A percentile compares a stretch with the other conserved stretches of the same genome.
phyloP scores from a whole-genome alignment of 164 flowering plant genomes.

The Berberis thunbergii region DNA sequence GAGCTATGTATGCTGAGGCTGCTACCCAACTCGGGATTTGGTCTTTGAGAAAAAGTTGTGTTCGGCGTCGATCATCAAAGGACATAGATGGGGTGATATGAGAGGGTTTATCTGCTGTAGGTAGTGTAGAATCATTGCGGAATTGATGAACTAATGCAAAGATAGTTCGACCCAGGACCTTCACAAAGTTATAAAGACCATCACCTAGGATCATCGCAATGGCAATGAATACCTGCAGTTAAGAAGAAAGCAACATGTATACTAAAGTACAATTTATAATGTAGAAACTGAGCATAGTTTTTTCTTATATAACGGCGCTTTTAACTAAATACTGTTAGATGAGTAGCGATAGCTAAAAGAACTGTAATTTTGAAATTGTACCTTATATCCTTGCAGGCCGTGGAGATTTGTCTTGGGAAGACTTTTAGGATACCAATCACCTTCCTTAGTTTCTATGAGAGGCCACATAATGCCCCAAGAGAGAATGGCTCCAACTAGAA shows the following conservation, averaged over 20 bases:
- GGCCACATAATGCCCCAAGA: slow-evolving; percentile 31
- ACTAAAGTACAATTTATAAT: too few species aligned
- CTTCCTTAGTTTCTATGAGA: slow-evolving; percentile 24
- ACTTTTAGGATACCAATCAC: slow-evolving; percentile 25
- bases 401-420: slow-evolving; percentile 15
- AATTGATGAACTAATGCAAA: background rate
- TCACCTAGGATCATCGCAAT: slow-evolving; percentile 6
- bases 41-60: slow-evolving; percentile 37
- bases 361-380: too few species aligned
- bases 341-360: too few species aligned
- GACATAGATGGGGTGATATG: background rate
- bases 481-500: slow-evolving; percentile 20
- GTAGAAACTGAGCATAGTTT: too few species aligned
- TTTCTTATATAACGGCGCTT: too few species aligned
- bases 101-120: too few species aligned
- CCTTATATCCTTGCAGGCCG: slow-evolving; percentile 36
- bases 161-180: background rate
- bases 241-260: too few species aligned
- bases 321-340: too few species aligned
- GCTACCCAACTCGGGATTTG: slow-evolving; percentile 45
- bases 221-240: slow-evolving; percentile 7
- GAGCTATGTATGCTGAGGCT: slow-evolving; percentile 24
- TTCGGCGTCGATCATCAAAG: slow-evolving; percentile 32
- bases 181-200: slow-evolving; percentile 1
- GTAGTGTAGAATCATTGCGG: too few species aligned